Conservation (phyloP, 2,329 filamentous ascomycete species). For the Diaporthe sp. region DNA sequence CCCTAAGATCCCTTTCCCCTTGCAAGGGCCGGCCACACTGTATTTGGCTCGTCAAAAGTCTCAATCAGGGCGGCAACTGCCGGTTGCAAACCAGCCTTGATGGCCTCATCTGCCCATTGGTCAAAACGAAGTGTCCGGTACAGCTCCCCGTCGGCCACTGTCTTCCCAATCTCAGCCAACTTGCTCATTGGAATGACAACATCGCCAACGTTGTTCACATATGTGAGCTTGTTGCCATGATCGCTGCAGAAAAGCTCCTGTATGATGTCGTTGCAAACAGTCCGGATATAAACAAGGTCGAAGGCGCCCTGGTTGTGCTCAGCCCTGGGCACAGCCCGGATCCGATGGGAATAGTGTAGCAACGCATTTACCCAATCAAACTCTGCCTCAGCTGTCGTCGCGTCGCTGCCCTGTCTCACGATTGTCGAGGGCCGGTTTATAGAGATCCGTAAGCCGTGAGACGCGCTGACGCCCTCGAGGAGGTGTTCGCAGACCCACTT, state of each 20-base stretch:
- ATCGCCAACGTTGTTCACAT: conserved; percentile 42
- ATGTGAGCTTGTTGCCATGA: conserved; percentile 12
- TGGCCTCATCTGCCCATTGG: conserved; percentile 40
- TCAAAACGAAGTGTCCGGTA: conserved; percentile 35
- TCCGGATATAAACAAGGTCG: background rate
- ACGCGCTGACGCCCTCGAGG: conserved; percentile 50
- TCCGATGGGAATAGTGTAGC: background rate
- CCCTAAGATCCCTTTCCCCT: background rate
- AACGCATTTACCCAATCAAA: conserved; percentile 23
- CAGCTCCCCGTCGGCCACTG: background rate
- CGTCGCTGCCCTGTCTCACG: conserved; percentile 5
- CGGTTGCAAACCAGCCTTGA: conserved; percentile 41
- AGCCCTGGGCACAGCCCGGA: background rate
- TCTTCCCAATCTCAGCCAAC: conserved; percentile 31
- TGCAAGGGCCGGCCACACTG: background rate
- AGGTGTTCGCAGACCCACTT: conserved; percentile 57
- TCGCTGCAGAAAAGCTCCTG: background rate
- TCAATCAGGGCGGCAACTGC: conserved; percentile 42
- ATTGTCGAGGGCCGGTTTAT: conserved; percentile 22
- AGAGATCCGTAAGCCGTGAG: background rate
- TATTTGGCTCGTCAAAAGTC: background rate
- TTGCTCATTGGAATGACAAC: conserved; percentile 39
- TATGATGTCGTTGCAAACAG: background rate
- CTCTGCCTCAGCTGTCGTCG: background rate
- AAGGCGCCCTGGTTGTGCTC: conserved; percentile 4